These are phyloP conservation scores for Conticribra weissflogii DNA, from an alignment of 108 stramenopile genomes.

Conservation along the genomic window DNA sequence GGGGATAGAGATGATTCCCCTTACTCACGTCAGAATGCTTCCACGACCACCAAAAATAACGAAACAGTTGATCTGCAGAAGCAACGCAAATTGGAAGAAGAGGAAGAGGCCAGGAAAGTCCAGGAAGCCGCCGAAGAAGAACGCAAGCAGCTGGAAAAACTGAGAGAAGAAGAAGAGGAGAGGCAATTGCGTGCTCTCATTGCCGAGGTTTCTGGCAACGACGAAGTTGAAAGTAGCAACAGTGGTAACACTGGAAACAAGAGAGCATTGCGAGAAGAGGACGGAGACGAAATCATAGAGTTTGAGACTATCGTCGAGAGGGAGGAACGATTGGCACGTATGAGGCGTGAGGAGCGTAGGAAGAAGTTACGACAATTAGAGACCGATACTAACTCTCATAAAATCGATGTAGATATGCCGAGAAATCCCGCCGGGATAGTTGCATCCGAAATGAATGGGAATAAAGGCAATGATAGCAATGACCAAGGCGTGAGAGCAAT, in stretches of 20 bases:
- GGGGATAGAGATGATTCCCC: not conserved
- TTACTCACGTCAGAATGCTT: not conserved
- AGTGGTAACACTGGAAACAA: conserved; percentile 1
- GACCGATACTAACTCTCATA: not conserved
- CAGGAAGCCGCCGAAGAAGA: conserved; percentile 25
- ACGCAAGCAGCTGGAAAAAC: conserved; percentile 12
- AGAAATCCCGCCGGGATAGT: conserved; percentile 43
- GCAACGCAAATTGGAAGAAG: conserved; percentile 15
- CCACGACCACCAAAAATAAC: not conserved
- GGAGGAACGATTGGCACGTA: conserved; percentile 51
- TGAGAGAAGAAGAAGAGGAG: conserved; percentile 41
- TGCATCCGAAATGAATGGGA: conserved; percentile 26
- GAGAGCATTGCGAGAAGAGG: not conserved
- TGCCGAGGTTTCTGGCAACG: conserved; percentile 18
- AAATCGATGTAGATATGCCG: conserved; percentile 22
- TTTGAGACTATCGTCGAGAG: conserved; percentile 57
- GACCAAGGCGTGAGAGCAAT: not conserved
- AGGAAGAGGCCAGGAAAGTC: conserved; percentile 12
- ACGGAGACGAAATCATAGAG: conserved; percentile 19
- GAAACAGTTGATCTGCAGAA: not conserved
- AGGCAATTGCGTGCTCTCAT: conserved; percentile 45
- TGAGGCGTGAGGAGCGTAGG: conserved; percentile 41
- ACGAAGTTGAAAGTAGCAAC: conserved; percentile 1
- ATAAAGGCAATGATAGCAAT: not conserved
- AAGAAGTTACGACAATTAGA: conserved; percentile 26